Base-by-base conservation (phyloP, 176 grass and related monocot species). In the Echinochloa phyllopogon region DNA sequence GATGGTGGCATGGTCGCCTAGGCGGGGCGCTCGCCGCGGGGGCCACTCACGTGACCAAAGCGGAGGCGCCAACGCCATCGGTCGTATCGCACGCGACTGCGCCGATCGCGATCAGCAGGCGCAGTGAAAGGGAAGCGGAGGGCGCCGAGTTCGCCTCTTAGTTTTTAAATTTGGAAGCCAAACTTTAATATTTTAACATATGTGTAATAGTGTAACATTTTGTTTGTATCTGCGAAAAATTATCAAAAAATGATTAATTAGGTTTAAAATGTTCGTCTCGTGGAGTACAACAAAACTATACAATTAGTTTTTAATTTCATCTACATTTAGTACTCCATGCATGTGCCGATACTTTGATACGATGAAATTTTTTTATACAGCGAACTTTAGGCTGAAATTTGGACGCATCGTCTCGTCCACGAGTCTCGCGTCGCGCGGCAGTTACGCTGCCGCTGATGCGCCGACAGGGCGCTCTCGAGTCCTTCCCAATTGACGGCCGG, bases 401-500 rank as follows among this genome's bases (percentile, higher is more conserved):
- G n/a, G n/a, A n/a, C n/a, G n/a, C 24, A 24, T 63, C 51, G 82
- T 27, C 82, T 2, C 33, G 57, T 24, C 71, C 11, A 33, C 2
- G 29, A 33, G 29, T 23, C 53, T 86, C 52, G 55, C 59, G 25
- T 6, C 57, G 57, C 41, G 43, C 74, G 24, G 17, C 58, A 6
- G 15, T 52, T 39, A 44, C 41, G 82, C 70, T 89, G 88, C 37
- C 10, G 73, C 79, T 40, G 88, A 82, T 82, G 83, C 88, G 78
- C 78, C 83, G 88, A 85, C 88, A 86, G 82, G 82, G 51, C 29
- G 55, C 77, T 52, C 25, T 20, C 71, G 8, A 49, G 44, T 72
- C 44, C 69, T n/a, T 72, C 44, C 69, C 43, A 4, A 27, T 12
- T 18, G 48, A 74, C 45, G 67, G 52, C 14, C 16, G 16, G 16